phyloP scores from a whole-genome alignment of 2,329 filamentous ascomycete species.

The Penicillium sp. region DNA sequence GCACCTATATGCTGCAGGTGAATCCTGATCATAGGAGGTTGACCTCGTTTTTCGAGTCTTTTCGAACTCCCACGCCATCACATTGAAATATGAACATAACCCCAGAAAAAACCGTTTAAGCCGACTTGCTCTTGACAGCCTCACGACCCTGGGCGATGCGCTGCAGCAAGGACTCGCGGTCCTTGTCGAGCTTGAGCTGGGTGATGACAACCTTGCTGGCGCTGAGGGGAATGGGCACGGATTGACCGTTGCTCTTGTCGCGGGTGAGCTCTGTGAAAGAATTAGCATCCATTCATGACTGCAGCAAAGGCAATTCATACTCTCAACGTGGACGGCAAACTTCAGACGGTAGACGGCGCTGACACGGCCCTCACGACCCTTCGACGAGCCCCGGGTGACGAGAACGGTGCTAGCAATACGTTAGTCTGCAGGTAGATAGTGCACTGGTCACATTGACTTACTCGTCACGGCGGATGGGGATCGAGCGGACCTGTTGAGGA shows the following conservation, averaged over 20 bases:
- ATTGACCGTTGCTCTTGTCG: constrained; percentile 96
- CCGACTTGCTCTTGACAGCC: constrained; percentile 52
- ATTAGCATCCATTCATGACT: too few species aligned
- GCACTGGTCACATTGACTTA: too few species aligned
- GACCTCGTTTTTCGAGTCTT: constrained; percentile 21
- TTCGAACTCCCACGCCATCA: constrained; percentile 23
- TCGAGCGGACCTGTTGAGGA: constrained; percentile 69
- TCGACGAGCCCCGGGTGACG: constrained; percentile 88
- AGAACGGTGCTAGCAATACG: too few species aligned
- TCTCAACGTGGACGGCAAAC: constrained; percentile 95
- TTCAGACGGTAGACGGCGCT: constrained; percentile 97
- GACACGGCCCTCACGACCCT: constrained; percentile 98
- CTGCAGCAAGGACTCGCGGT: constrained; percentile 46
- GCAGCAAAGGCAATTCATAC: constrained; percentile 48
- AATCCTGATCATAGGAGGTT: constrained; percentile 23
- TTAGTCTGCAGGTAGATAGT: too few species aligned
- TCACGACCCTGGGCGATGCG: constrained; percentile 46
- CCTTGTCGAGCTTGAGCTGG: constrained; percentile 83
- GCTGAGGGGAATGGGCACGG: constrained; percentile 88
- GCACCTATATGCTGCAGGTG: constrained; percentile 24
- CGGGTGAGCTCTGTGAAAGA: constrained; percentile 48
- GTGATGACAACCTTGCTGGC: constrained; percentile 96
- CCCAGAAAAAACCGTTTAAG: constrained; percentile 54
- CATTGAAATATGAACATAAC: constrained; percentile 61
- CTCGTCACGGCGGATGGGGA: constrained; percentile 97